A percentile compares a stretch with the other conserved stretches of the same genome.
phyloP scores from a whole-genome alignment of 2,329 filamentous ascomycete genomes.

The Pseudopyrenochaeta lycopersici region DNA sequence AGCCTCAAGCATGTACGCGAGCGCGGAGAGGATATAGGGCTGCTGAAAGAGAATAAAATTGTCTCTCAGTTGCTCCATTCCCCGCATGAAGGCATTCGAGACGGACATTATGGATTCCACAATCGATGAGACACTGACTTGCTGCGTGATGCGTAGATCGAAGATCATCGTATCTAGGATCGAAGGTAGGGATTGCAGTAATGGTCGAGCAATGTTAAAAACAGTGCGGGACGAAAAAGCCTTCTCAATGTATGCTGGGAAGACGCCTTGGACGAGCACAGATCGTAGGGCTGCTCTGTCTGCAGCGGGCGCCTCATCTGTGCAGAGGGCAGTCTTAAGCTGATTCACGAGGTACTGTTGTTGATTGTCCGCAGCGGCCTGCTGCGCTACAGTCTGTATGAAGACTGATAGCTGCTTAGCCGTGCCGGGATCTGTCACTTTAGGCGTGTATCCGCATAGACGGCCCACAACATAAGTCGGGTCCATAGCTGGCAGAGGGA shows the following conservation, averaged over 20 bases:
- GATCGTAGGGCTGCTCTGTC: slow-evolving; percentile 58
- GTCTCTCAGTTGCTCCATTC: slow-evolving; percentile 48
- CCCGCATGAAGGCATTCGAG: slow-evolving; percentile 49
- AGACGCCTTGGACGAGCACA: slow-evolving; percentile 62
- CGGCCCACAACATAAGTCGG: slow-evolving; percentile 70
- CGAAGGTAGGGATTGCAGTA: slow-evolving; percentile 58
- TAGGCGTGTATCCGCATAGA: slow-evolving; percentile 66
- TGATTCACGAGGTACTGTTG: slow-evolving; percentile 66
- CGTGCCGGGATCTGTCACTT: slow-evolving; percentile 58
- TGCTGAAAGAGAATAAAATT: slow-evolving; percentile 48
- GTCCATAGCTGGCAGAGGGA: slow-evolving; percentile 67
- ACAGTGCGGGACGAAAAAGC: slow-evolving; percentile 56
- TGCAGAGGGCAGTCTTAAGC: slow-evolving; percentile 59
- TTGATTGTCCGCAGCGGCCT: slow-evolving; percentile 66
- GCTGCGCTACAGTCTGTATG: slow-evolving; percentile 66
- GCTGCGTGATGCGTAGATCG: slow-evolving; percentile 55
- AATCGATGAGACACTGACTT: slow-evolving; percentile 48
- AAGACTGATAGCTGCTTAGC: slow-evolving; percentile 66
- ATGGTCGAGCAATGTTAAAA: slow-evolving; percentile 63
- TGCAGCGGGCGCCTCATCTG: slow-evolving; percentile 53
- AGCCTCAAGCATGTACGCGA: slow-evolving; percentile 52
- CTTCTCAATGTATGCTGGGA: slow-evolving; percentile 65
- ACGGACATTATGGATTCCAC: slow-evolving; percentile 49
- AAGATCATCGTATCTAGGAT: slow-evolving; percentile 57
- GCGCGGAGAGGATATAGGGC: slow-evolving; percentile 49